A percentile compares a stretch with the other conserved stretches of the same genome.
Conservation (phyloP, 139 green algal species). For the Chlorella sp. region DNA sequence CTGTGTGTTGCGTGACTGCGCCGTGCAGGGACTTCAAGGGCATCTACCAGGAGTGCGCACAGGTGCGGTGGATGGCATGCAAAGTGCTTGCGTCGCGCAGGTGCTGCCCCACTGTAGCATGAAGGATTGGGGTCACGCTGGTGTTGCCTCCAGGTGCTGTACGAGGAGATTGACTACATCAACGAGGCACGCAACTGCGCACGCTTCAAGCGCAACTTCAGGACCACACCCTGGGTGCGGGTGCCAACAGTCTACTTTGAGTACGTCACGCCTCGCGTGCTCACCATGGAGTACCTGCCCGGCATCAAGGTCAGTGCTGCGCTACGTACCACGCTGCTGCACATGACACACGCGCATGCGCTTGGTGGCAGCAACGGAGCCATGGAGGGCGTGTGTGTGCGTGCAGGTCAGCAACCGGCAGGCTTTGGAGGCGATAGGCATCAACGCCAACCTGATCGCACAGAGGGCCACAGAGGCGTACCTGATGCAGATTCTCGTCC, state of each 20-base stretch:
- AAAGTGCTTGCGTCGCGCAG: too few species aligned
- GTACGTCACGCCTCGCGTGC: constrained; percentile 65
- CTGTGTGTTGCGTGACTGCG: background rate
- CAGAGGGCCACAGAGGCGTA: constrained; percentile 85
- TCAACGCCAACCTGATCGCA: constrained; percentile 32
- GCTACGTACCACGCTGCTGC: background rate
- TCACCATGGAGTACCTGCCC: constrained; percentile 93
- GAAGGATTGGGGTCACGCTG: too few species aligned
- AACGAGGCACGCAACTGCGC: constrained; percentile 61
- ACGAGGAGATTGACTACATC: constrained; percentile 95
- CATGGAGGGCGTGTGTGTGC: too few species aligned
- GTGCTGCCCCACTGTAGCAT: too few species aligned
- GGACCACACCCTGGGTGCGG: constrained; percentile 45
- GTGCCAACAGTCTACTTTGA: constrained; percentile 49
- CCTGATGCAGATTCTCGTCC: constrained; percentile 58
- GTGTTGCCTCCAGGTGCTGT: too few species aligned
- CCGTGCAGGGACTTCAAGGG: constrained; percentile 27
- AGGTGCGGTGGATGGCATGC: too few species aligned
- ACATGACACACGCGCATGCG: too few species aligned
- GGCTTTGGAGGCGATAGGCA: constrained; percentile 31
- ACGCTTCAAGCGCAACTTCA: constrained; percentile 80
- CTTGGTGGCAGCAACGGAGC: too few species aligned
- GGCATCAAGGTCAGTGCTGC: constrained; percentile 20
- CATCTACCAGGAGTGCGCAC: constrained; percentile 94
- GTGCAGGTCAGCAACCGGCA: constrained; percentile 59